These are phyloP conservation scores for Globisporangium polare DNA, from an alignment of 352 stramenopile genomes.

Conservation along the genomic window DNA sequence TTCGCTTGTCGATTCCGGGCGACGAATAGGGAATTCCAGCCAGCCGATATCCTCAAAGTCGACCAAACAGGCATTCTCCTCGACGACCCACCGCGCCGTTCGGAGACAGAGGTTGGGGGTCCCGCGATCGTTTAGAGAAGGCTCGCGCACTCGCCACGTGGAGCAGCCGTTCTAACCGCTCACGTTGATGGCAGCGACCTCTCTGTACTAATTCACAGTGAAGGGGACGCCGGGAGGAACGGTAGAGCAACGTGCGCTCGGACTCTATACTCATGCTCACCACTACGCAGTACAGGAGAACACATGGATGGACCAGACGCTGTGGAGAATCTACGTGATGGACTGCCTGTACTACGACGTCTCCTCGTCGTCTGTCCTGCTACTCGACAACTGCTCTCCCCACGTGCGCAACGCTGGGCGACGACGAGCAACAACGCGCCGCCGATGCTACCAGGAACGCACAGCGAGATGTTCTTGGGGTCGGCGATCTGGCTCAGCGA, in stretches of 20 bases:
- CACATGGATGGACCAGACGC: constrained; percentile 17
- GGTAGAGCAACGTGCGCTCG: constrained; percentile 16
- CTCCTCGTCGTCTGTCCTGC: constrained; percentile 6
- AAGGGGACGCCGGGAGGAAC: constrained; percentile 8
- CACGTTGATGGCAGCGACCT: constrained; percentile 19
- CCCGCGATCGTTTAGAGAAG: constrained; percentile 6
- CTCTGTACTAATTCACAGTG: constrained; percentile 20
- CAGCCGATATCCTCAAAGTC: neutral
- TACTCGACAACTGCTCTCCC: constrained; percentile 19
- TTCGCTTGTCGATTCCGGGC: neutral
- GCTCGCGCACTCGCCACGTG: constrained; percentile 16
- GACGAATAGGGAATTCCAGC: neutral
- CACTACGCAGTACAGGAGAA: constrained; percentile 22
- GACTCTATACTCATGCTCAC: constrained; percentile 12
- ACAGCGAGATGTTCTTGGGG: too few relatives aligned
- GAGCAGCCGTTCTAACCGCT: constrained; percentile 17
- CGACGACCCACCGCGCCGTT: constrained; percentile 18
- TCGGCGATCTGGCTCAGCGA: too few relatives aligned
- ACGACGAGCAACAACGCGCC: too few relatives aligned
- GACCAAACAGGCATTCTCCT: constrained; percentile 21
- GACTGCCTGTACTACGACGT: constrained; percentile 9
- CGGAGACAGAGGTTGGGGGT: constrained; percentile 7
- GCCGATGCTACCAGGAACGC: too few relatives aligned
- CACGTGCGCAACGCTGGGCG: too few relatives aligned
- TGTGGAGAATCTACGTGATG: constrained; percentile 11